Conservation (phyloP, 257 asterid genomes). For the Solanum sparsipilum region DNA sequence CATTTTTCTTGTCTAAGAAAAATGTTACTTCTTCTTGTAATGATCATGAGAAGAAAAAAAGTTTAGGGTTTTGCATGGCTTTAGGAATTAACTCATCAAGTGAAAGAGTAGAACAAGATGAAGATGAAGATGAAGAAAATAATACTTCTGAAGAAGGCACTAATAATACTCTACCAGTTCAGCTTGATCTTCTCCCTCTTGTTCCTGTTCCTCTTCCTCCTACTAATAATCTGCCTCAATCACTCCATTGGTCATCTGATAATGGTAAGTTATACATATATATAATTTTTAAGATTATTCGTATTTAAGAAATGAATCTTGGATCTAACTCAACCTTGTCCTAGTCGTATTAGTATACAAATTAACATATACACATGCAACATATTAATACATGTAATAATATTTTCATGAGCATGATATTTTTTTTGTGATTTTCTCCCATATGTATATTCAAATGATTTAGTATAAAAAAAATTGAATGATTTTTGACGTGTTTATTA, state of each 20-base stretch:
- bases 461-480: no score
- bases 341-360: neutral
- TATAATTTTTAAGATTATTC: neutral
- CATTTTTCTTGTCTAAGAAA: neutral
- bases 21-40: neutral
- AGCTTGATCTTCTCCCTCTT: slow-evolving; percentile 7
- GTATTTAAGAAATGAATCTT: neutral
- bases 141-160: neutral
- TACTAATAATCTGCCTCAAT: slow-evolving; percentile 15
- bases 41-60: neutral
- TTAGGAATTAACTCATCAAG: neutral
- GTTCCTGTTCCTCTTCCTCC: neutral
- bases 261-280: slow-evolving; percentile 22
- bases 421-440: neutral
- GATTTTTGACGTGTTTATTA: no score
- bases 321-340: neutral
- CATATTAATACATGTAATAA: no score
- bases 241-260: slow-evolving; percentile 56
- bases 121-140: slow-evolving; percentile 3
- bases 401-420: no score
- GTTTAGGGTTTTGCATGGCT: neutral
- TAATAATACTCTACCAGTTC: neutral
- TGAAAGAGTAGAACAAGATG: neutral
- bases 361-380: no score
- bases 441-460: neutral